phyloP scores from a whole-genome alignment of 306 rosid genomes.

The Corylus americana region DNA sequence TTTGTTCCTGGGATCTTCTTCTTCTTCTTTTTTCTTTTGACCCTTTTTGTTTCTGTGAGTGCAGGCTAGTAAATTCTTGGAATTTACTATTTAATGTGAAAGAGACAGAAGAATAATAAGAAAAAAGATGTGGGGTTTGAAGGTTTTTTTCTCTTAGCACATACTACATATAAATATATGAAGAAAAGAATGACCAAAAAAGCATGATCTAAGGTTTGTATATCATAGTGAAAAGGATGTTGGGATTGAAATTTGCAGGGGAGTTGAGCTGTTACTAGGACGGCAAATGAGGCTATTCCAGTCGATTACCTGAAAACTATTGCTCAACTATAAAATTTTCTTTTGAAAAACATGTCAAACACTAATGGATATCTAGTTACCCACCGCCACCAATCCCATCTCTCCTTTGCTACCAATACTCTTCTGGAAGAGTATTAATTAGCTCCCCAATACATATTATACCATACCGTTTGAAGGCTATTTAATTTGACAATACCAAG shows the following conservation, averaged over 20 bases:
- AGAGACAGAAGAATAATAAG: not conserved
- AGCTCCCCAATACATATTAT: no score
- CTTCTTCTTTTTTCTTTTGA: not conserved
- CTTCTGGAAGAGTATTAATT: constrained; percentile 36
- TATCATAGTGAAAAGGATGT: constrained; percentile 36
- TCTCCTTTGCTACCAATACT: not conserved
- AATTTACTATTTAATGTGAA: not conserved
- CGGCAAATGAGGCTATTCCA: constrained; percentile 22
- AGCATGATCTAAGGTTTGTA: not conserved
- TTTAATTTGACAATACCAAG: no score
- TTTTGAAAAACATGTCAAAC: constrained; percentile 5
- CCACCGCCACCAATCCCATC: not conserved
- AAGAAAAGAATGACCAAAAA: not conserved
- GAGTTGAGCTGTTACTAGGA: constrained; percentile 31
- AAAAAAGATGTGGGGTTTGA: not conserved
- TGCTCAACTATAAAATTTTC: constrained; percentile 33
- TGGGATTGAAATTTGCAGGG: constrained; percentile 33
- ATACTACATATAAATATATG: no score
- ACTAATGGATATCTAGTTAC: constrained; percentile 19
- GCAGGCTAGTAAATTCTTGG: not conserved
- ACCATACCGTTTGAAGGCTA: no score
- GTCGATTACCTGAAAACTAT: constrained; percentile 39
- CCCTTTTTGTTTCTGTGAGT: not conserved
- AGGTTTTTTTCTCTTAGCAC: not conserved
- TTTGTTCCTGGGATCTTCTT: not conserved